Percentiles rank a stretch among this genome's conserved stretches.
Evolutionary conservation across 2,329 filamentous ascomycete genomes (phyloP).

Genomic region (Fusarium secorum): DNA sequence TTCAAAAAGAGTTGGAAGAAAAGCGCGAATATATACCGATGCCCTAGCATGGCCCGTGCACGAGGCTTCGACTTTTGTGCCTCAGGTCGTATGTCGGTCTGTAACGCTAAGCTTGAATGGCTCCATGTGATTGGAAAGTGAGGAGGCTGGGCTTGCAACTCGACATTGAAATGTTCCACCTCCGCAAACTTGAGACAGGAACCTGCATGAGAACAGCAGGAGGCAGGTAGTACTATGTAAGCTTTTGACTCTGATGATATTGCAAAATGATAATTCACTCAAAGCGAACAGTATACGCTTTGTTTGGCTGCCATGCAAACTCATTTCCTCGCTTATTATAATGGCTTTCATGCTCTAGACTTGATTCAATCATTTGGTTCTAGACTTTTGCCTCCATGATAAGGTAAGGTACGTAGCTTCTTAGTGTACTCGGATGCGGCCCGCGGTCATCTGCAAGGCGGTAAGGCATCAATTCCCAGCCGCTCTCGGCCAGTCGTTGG

Average conservation of each 20-base stretch:
- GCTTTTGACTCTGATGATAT: neutral
- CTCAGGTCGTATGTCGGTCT: slow-evolving; percentile 49
- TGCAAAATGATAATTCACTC: neutral
- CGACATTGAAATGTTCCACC: neutral
- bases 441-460: slow-evolving; percentile 28
- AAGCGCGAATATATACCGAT: slow-evolving; percentile 46
- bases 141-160: slow-evolving; percentile 5
- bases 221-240: neutral
- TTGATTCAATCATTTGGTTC: slow-evolving; percentile 4
- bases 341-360: neutral
- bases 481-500: slow-evolving; percentile 20
- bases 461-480: slow-evolving; percentile 39
- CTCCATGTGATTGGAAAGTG: neutral
- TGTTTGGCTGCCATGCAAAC: neutral
- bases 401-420: slow-evolving; percentile 19
- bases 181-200: slow-evolving; percentile 9
- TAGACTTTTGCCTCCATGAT: slow-evolving; percentile 10
- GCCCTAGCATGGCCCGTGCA: neutral
- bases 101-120: neutral
- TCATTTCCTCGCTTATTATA: neutral
- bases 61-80: slow-evolving; percentile 58
- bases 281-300: neutral
- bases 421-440: slow-evolving; percentile 28
- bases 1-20: slow-evolving; percentile 34
- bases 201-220: slow-evolving; percentile 6